Percentiles rank a stretch among this genome's conserved stretches.
Evolutionary conservation across 73 alveolate genomes (phyloP).

Genomic region (Stentor coeruleus): DNA sequence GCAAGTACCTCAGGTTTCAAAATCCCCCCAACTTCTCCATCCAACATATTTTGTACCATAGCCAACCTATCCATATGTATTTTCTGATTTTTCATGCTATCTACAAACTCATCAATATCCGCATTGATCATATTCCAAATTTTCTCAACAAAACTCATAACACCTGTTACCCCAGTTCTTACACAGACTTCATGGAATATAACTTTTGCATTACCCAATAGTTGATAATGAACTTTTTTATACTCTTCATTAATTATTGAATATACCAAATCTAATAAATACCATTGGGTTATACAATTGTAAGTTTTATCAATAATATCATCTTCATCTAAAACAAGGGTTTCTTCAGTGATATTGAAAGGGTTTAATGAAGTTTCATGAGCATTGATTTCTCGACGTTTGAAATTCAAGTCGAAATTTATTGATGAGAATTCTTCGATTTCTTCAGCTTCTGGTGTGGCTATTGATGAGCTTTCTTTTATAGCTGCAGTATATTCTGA

Average conservation of each 20-base stretch:
- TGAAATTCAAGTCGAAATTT: neutral
- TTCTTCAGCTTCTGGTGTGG: neutral
- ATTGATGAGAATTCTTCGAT: neutral
- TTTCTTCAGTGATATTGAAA: neutral
- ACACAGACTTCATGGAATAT: neutral
- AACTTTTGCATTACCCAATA: neutral
- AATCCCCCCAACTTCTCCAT: too few species aligned
- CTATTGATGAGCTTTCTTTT: neutral
- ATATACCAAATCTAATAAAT: neutral
- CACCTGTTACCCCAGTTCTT: neutral
- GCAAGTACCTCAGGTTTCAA: neutral
- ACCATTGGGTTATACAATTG: neutral
- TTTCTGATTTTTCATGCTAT: too few species aligned
- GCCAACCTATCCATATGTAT: too few species aligned
- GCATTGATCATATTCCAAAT: neutral
- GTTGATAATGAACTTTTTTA: neutral
- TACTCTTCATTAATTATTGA: too few species aligned
- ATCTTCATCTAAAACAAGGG: neutral
- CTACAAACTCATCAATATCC: neutral
- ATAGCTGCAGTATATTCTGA: neutral
- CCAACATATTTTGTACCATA: too few species aligned
- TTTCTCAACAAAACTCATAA: neutral
- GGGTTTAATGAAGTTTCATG: neutral
- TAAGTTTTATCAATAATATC: neutral
- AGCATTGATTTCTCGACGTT: too few species aligned